A percentile compares a stretch with the other conserved stretches of the same genome.
These are phyloP conservation scores for Lactifluus piperatus DNA, from an alignment of 768 basidiomycete genomes.

Conservation along the genomic window DNA sequence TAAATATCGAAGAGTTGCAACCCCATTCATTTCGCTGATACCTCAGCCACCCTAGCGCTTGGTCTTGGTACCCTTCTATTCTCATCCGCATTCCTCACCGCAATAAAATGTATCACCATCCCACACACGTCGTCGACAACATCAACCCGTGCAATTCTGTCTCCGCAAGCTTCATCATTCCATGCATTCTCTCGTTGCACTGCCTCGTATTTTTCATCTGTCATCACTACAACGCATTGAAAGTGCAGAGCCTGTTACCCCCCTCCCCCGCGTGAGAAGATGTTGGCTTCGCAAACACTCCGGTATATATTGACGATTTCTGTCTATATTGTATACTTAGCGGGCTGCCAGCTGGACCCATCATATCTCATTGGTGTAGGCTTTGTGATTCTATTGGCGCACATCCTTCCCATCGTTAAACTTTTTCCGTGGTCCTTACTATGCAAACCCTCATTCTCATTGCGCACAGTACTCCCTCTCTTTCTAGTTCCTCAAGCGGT, in stretches of 20 bases:
- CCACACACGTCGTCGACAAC: constrained; percentile 51
- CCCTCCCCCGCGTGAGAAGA: constrained; percentile 11
- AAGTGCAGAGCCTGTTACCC: constrained; percentile 12
- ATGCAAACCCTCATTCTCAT: constrained; percentile 47
- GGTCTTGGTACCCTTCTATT: constrained; percentile 33
- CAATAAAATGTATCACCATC: constrained; percentile 74
- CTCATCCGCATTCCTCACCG: constrained; percentile 35
- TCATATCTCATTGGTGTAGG: constrained; percentile 19
- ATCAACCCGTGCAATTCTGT: constrained; percentile 44
- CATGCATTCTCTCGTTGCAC: constrained; percentile 31
- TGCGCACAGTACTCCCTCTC: constrained; percentile 44
- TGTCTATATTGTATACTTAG: constrained; percentile 22
- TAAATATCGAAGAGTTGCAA: constrained; percentile 30
- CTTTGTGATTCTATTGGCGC: constrained; percentile 19
- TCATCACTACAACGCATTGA: constrained; percentile 21
- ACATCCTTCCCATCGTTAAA: constrained; percentile 20
- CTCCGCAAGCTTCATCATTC: constrained; percentile 36
- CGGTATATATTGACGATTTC: constrained; percentile 20
- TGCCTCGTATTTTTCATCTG: constrained; percentile 31
- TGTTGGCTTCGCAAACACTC: constrained; percentile 18
- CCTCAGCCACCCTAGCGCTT: constrained; percentile 14
- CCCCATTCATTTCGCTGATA: constrained; percentile 5
- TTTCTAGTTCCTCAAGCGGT: constrained; percentile 41
- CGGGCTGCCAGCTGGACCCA: constrained; percentile 18
- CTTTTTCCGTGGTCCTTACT: constrained; percentile 10